Evolutionary conservation across 202 grass and related monocot genomes (phyloP), one percentile per base, ranked within the genome.

Genomic region (Bolboschoenoplectus hybrid): DNA sequence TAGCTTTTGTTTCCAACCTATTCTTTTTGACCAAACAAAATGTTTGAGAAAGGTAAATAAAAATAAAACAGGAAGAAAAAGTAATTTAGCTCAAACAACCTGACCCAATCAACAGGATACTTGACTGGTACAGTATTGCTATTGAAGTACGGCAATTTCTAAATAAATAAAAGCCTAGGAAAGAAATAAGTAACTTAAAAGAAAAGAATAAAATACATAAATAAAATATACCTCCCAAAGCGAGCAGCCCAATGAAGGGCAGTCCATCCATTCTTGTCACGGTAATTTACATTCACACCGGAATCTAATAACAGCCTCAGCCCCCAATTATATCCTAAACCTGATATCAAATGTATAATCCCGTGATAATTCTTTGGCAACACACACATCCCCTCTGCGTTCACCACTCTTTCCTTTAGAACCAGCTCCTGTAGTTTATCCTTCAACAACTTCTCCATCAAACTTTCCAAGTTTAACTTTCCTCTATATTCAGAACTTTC

Each of bases 161-260:
- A 52, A 38, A 53, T 35, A 32, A 35, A 76, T 4, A 13, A 38
- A 76, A 55, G 26, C 73, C 34, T 58, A 4, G 41, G 12, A 5
- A 79, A 79, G 6, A 32, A 80, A 84, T 16, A 66, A 17, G 58
- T 9, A 67, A 74, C 44, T 67, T 44, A 62, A 43, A 60, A 57
- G 14, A 83, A 67, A 52, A 64, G 8, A 83, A 78, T 60, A 49
- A 60, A 43, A 50, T 64, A 55, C 9, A 51, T 35, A 77, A 75
- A 26, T 87, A 53, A 67, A 64, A 74, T 26, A 49, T 94, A 99
- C 97, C 93, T 96, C 63, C 93, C 92, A 50, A 97, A 99, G 84
- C 81, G 81, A 85, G 93, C 90, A 85, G 93, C 93, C 97, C 97
- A 98, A 87, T 98, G 96, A 68, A 98, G 90, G 69, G 91, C 93